Base-by-base conservation (phyloP, 768 basidiomycete species). In the Tephrocybe sp. region DNA sequence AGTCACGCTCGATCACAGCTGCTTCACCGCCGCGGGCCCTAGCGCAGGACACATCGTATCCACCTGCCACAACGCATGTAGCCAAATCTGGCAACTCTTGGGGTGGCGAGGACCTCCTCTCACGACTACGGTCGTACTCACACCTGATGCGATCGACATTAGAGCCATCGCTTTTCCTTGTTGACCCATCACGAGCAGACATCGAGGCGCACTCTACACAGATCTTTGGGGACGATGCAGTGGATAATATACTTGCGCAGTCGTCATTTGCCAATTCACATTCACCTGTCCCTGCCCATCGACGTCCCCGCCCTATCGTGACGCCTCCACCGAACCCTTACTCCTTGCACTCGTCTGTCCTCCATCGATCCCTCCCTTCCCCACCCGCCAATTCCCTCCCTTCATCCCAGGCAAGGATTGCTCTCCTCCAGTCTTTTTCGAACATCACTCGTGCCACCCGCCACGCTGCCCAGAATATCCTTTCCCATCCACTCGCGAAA, bases 401-500 rank as follows among this genome's bases (percentile, higher is more conserved):
- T 11, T 70, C 79, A 9, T 85, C 89, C 5, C 86, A 89, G 57
- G 84, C 90, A 30, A 81, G 89, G 32, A 75, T 84, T 54, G 89
- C 91, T 7, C 79, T 99, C 26, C 71, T 99, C n/a, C 90, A 92
- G 54, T 92, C 90, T 1, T 95, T 99, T 63, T 93, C 92, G 3
- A 92, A 91, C 50, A 89, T 99, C 52, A 98, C 97, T 0, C 82
- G 91, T 41, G 88, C 91, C 13, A 95, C 96, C 0, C 84, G 92
- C 7, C 89, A 94, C 66, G 91, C 95, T 0, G 94, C 96, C 0
- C 92, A 97, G 62, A 91, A 94, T 58, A 92, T 98, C 13, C 76
- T 98, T 8, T 94, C 93, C 0, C 96, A 98, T 62, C 95, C 96
- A 0, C 80, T 98, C 22, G 95, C 96, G 2, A 93, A 95, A 63